phyloP scores from a whole-genome alignment of 495 filamentous ascomycete genomes.

The Aspergillus coremiiformis region DNA sequence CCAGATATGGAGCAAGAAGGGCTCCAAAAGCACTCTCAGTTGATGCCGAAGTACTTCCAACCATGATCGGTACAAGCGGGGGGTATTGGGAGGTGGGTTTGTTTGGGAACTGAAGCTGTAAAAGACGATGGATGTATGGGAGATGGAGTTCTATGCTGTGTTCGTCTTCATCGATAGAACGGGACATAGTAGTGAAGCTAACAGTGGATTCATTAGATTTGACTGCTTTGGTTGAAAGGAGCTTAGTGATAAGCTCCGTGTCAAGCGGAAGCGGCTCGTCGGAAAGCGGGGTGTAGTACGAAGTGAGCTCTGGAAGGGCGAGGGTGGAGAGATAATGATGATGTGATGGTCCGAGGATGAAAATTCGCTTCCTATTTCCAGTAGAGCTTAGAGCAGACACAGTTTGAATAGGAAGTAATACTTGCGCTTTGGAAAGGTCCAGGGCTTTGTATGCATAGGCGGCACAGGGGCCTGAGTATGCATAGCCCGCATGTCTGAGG shows the following conservation, averaged over 20 bases:
- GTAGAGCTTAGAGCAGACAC: neutral
- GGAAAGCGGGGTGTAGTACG: conserved; percentile 82
- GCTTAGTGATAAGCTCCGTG: conserved; percentile 51
- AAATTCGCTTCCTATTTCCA: conserved; percentile 67
- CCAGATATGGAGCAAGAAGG: conserved; percentile 71
- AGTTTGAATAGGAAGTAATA: neutral
- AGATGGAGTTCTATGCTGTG: conserved; percentile 97
- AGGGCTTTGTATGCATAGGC: conserved; percentile 92
- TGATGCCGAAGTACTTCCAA: conserved; percentile 62
- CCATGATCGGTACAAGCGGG: conserved; percentile 75
- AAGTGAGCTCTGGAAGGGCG: conserved; percentile 65
- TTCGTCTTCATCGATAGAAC: conserved; percentile 68
- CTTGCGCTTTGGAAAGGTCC: conserved; percentile 73
- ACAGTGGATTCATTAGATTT: conserved; percentile 31
- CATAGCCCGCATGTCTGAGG: conserved; percentile 85
- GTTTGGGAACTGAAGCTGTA: conserved; percentile 37
- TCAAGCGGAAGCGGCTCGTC: conserved; percentile 68
- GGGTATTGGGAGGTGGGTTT: conserved; percentile 49
- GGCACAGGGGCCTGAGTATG: conserved; percentile 88
- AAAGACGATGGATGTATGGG: conserved; percentile 84
- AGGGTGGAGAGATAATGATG: conserved; percentile 72
- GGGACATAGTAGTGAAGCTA: conserved; percentile 66
- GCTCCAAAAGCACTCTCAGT: conserved; percentile 64
- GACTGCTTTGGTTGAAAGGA: conserved; percentile 45
- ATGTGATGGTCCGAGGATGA: conserved; percentile 91